phyloP scores from a whole-genome alignment of 208 protist genomes.

The Leishmania martiniquensis region DNA sequence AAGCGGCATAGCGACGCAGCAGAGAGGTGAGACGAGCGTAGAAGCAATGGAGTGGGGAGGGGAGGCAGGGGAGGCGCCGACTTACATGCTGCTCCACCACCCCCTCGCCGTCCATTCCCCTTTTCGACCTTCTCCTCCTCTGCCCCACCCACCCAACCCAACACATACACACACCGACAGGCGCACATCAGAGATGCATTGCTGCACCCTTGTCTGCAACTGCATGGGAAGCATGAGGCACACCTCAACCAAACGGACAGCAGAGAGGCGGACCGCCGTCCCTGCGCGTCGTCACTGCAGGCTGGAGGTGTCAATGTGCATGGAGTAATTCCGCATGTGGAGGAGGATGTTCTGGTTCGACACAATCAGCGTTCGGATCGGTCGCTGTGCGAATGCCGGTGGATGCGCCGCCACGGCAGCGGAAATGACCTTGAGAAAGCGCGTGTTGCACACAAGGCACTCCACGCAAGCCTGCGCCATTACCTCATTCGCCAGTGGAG shows the following conservation, averaged over 20 bases:
- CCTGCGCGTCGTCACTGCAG: neutral
- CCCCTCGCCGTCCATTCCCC: no score
- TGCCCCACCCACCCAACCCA: neutral
- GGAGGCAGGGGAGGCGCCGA: no score
- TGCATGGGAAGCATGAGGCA: neutral
- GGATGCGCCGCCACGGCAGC: conserved; percentile 28
- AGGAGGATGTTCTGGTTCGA: conserved; percentile 81
- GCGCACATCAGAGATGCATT: neutral
- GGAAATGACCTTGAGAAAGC: conserved; percentile 60
- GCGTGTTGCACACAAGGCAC: conserved; percentile 75
- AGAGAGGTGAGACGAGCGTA: no score
- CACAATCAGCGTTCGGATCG: conserved; percentile 58
- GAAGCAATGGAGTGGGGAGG: no score
- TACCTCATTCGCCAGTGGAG: conserved; percentile 50
- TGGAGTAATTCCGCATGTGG: conserved; percentile 80
- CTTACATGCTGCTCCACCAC: neutral
- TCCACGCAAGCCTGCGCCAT: conserved; percentile 85
- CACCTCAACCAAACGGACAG: neutral
- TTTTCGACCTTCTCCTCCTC: no score
- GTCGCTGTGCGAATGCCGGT: conserved; percentile 32
- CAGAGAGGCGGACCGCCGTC: neutral
- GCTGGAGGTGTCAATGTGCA: conserved; percentile 21
- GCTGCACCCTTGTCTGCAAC: neutral
- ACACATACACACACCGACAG: no score
- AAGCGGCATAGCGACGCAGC: no score